These are phyloP conservation scores for Trypanosomatidae sp. DNA, from an alignment of 208 protist genomes.

Conservation along the genomic window DNA sequence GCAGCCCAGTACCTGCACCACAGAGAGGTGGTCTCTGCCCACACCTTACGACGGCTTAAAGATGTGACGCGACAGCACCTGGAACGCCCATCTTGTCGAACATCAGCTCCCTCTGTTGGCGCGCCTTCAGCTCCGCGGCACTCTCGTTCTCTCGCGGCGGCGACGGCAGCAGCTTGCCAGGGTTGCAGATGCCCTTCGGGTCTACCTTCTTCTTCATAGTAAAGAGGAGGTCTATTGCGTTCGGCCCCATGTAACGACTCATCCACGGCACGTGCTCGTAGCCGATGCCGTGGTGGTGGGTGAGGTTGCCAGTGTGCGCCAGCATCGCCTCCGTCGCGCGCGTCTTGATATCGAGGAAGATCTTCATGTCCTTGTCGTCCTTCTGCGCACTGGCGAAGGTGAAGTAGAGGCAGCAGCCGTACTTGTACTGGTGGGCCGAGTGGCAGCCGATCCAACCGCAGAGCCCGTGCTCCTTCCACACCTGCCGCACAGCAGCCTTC, in stretches of 20 bases:
- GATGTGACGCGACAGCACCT: slow-evolving; percentile 47
- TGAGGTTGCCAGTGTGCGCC: slow-evolving; percentile 78
- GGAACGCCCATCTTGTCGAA: slow-evolving; percentile 92
- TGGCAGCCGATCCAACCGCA: slow-evolving; percentile 92
- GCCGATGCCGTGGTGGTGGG: slow-evolving; percentile 92
- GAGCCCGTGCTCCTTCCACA: slow-evolving; percentile 79
- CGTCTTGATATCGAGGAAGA: slow-evolving; percentile 86
- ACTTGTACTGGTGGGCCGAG: slow-evolving; percentile 91
- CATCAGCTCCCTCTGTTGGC: slow-evolving; percentile 78
- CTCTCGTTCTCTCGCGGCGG: slow-evolving; percentile 42
- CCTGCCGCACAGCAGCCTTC: slow-evolving; percentile 81
- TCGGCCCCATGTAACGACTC: slow-evolving; percentile 74
- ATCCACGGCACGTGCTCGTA: slow-evolving; percentile 95
- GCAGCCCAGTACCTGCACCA: background rate
- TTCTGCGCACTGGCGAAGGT: slow-evolving; percentile 85
- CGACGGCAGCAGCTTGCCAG: slow-evolving; percentile 87
- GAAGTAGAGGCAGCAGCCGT: slow-evolving; percentile 93
- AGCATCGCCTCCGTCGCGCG: slow-evolving; percentile 90
- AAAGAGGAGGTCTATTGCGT: slow-evolving; percentile 68
- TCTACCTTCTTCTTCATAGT: slow-evolving; percentile 81
- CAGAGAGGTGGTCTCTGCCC: background rate
- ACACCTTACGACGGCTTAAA: slow-evolving; percentile 16
- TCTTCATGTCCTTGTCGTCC: slow-evolving; percentile 89
- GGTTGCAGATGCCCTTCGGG: slow-evolving; percentile 92
- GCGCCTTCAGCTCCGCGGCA: slow-evolving; percentile 27